These are phyloP conservation scores for Colletotrichum caudatum DNA, from an alignment of 2,329 filamentous ascomycete genomes.

Conservation along the genomic window DNA sequence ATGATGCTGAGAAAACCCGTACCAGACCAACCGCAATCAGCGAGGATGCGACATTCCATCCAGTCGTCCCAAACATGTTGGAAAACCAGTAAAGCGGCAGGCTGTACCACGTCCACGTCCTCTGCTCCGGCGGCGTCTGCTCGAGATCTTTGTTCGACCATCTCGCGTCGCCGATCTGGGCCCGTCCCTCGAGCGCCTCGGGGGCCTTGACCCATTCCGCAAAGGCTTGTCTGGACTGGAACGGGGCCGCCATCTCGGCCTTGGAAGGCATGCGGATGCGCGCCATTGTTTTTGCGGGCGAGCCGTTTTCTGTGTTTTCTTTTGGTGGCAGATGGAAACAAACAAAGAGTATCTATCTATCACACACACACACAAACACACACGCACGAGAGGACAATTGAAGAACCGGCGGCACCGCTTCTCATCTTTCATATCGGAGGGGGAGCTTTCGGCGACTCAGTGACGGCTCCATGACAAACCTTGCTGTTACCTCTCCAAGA, in stretches of 20 bases:
- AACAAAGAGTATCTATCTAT: not conserved
- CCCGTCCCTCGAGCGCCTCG: conserved; percentile 39
- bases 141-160: conserved; percentile 51
- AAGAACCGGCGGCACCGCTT: not conserved
- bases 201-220: conserved; percentile 45
- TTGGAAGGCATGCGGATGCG: conserved; percentile 31
- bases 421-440: not conserved
- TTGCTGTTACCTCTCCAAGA: not conserved
- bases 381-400: not conserved
- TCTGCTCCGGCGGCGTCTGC: conserved; percentile 46
- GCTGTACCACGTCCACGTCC: conserved; percentile 49
- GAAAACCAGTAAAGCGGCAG: conserved; percentile 49
- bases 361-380: not conserved
- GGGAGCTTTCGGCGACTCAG: not conserved
- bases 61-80: conserved; percentile 46
- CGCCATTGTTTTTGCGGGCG: conserved; percentile 12
- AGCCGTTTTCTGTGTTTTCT: not conserved
- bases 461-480: not conserved
- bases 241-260: conserved; percentile 42
- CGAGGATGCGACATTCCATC: conserved; percentile 48
- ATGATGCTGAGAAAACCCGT: not conserved
- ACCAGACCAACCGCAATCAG: conserved; percentile 47
- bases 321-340: not conserved
- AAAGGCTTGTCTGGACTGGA: conserved; percentile 45
- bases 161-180: conserved; percentile 43